A percentile compares a stretch with the other conserved stretches of the same genome.
Evolutionary conservation across 179 eudicot species (phyloP).

Genomic region (Amaranthus tricolor): DNA sequence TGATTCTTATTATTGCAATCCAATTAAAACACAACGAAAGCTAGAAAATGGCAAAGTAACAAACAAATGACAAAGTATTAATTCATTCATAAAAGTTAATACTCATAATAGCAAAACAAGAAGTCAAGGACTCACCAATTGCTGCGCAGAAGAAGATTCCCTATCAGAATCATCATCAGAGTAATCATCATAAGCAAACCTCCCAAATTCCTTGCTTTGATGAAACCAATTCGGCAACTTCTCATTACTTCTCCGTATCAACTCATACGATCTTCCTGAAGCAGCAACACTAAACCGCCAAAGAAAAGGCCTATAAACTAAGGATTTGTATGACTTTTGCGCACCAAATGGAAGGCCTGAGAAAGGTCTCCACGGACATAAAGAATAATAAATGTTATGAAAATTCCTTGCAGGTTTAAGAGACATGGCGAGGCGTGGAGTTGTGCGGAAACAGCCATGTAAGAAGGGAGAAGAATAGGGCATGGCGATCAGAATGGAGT

Average conservation of each 20-base stretch:
- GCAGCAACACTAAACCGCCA: slow-evolving; percentile 14
- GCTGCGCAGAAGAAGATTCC: slow-evolving; percentile 19
- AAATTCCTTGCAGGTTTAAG: slow-evolving; percentile 22
- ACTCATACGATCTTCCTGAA: not conserved
- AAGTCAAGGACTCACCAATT: slow-evolving; percentile 18
- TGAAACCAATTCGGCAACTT: slow-evolving; percentile 24
- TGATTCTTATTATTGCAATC: not conserved
- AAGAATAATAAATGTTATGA: slow-evolving; percentile 16
- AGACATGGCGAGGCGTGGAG: slow-evolving; percentile 29
- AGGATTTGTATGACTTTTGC: slow-evolving; percentile 11
- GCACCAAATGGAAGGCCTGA: slow-evolving; percentile 6
- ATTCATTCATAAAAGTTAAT: not conserved
- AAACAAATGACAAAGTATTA: not conserved
- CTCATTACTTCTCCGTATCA: not conserved
- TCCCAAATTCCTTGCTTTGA: slow-evolving; percentile 33
- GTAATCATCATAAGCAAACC: slow-evolving; percentile 38
- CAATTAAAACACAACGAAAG: not conserved
- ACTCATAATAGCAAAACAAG: not conserved
- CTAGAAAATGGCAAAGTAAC: not conserved
- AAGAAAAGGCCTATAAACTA: slow-evolving; percentile 9
- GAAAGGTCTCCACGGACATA: slow-evolving; percentile 5
- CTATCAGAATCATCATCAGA: slow-evolving; percentile 33
- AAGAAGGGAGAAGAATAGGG: slow-evolving; percentile 32
- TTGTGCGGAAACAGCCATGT: slow-evolving; percentile 28
- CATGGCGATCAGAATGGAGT: slow-evolving; percentile 19